Base-by-base conservation (phyloP, 2,329 filamentous ascomycete species). In the Hysterium pulicare region DNA sequence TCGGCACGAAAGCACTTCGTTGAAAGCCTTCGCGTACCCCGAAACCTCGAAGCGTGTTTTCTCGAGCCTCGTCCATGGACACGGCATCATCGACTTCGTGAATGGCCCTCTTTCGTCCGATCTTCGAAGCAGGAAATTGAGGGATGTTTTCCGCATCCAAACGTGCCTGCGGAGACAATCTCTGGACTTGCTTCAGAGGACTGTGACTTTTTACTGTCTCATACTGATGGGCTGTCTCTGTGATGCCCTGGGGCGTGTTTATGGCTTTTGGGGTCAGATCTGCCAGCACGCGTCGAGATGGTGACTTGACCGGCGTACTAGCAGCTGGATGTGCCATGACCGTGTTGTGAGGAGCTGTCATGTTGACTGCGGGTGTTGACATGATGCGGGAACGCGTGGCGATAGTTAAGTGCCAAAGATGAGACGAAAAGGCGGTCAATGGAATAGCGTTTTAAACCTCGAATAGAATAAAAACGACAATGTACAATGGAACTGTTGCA, bases 101-200 rank as follows among this genome's bases (percentile, higher is more conserved):
- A 31, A 68, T 66, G 32, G 55, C 54, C 39, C 65, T 44, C 50
- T 68, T 68, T 47, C 56, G 58, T 40, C 61, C 55, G n/a, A 50
- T 46, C 2, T 49, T 40, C n/a, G 43, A 51, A 22, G 50, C 47
- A 38, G 48, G 42, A 17, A 43, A 35, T 7, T 40, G 47, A 9
- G 46, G 34, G 17, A 50, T 33, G 46, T 67, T 67, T 44, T 67
- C 65, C 42, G 64, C 58, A 39, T 55, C 49, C 20, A 43, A 41
- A 11, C 55, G 46, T 6, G 47, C 33, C 15, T 51, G 47, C 11
- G 62, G 54, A 4, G 53, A 54, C 8, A 59, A 48, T 5, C 55
- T 52, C 11, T 51, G 51, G 28, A 55, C 50, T 34, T 64, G 63
- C 48, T 66, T 68, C 31, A 64, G 50, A 38, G 62, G 62, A 49